A percentile compares a stretch with the other conserved stretches of the same genome.
phyloP scores from a whole-genome alignment of 2,329 filamentous ascomycete species.

The Penicillium sp. region DNA sequence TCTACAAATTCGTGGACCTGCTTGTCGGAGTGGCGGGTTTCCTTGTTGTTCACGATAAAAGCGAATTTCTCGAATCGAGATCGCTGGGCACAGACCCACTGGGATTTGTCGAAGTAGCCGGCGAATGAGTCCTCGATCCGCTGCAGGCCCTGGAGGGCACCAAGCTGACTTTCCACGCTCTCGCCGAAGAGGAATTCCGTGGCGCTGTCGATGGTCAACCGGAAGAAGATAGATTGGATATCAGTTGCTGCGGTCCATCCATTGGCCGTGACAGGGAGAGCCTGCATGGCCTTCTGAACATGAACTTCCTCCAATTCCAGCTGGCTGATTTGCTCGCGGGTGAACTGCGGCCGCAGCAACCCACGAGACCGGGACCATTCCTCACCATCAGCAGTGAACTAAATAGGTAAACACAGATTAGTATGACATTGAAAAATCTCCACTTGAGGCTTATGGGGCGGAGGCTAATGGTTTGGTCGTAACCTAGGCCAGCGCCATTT shows the following conservation, averaged over 20 bases:
- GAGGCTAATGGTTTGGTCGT: too few species aligned
- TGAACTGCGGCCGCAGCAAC: conserved; percentile 83
- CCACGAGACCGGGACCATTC: conserved; percentile 80
- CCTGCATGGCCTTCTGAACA: conserved; percentile 71
- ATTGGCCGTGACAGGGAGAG: conserved; percentile 63
- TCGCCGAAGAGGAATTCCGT: conserved; percentile 85
- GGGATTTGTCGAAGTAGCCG: conserved; percentile 40
- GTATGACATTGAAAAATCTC: not conserved
- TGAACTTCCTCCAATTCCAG: conserved; percentile 81
- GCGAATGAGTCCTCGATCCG: conserved; percentile 54
- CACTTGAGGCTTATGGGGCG: not conserved
- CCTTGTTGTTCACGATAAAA: conserved; percentile 35
- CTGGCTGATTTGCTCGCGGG: conserved; percentile 81
- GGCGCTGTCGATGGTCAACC: conserved; percentile 81
- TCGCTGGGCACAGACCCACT: conserved; percentile 35
- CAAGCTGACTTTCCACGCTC: conserved; percentile 64
- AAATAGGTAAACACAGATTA: conserved; percentile 7
- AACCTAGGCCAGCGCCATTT: not conserved
- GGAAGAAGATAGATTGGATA: conserved; percentile 77
- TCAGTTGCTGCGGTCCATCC: conserved; percentile 61
- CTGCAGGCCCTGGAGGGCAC: conserved; percentile 45
- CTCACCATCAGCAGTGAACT: conserved; percentile 71
- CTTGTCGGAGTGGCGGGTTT: conserved; percentile 38
- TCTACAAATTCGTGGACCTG: conserved; percentile 51
- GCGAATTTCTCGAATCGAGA: conserved; percentile 30